These are phyloP conservation scores for Phylloporus rhodoxanthus DNA, from an alignment of 768 basidiomycete genomes.

Conservation along the genomic window DNA sequence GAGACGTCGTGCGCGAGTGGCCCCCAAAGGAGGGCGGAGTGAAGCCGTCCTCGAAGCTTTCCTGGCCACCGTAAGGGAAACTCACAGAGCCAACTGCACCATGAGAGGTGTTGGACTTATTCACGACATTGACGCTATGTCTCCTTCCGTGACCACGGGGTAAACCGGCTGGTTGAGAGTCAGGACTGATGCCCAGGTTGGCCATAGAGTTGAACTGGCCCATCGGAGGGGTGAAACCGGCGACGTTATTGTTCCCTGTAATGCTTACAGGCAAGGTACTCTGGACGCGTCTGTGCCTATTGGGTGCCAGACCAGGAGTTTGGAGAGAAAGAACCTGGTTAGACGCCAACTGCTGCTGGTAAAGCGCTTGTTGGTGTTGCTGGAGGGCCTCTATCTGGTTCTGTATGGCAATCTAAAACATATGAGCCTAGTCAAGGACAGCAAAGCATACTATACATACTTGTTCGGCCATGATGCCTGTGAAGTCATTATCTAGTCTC, in stretches of 20 bases:
- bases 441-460: conserved; percentile 36
- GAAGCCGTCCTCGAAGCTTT: conserved; percentile 80
- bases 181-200: conserved; percentile 52
- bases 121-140: conserved; percentile 89
- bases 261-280: conserved; percentile 69
- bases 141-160: conserved; percentile 84
- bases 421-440: conserved; percentile 5
- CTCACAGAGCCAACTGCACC: conserved; percentile 43
- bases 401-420: conserved; percentile 73
- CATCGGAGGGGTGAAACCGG: conserved; percentile 38
- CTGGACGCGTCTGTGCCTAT: conserved; percentile 80
- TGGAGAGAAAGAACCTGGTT: conserved; percentile 79
- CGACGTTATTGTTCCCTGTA: conserved; percentile 36
- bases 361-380: conserved; percentile 84
- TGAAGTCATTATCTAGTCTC: conserved; percentile 67
- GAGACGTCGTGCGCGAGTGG: conserved; percentile 69
- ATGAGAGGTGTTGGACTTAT: conserved; percentile 53
- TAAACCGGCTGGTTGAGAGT: conserved; percentile 58
- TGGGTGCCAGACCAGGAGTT: conserved; percentile 66
- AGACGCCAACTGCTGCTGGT: conserved; percentile 85
- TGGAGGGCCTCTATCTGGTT: conserved; percentile 86
- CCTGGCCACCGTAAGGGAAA: conserved; percentile 48
- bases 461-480: conserved; percentile 94
- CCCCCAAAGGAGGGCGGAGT: conserved; percentile 54
- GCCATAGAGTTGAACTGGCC: conserved; percentile 57